phyloP scores from a whole-genome alignment of 192 early-diverging fungal genomes.

The Coemansia sp. region DNA sequence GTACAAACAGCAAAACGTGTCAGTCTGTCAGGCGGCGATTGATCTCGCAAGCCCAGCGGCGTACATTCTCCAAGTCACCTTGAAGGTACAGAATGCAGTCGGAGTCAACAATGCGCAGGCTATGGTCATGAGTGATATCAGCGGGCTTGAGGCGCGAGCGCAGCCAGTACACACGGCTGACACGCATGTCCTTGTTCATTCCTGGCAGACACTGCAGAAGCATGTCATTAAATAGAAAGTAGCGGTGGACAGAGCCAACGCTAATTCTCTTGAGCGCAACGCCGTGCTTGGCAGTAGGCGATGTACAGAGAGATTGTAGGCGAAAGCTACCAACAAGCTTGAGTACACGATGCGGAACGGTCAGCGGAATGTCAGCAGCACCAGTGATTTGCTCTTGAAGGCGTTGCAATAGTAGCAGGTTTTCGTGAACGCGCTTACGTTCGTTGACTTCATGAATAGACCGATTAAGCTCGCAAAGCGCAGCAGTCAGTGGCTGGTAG shows the following conservation, averaged over 20 bases:
- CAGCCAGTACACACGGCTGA: conserved; percentile 38
- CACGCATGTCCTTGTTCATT: conserved; percentile 40
- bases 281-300: conserved; percentile 1
- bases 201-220: conserved; percentile 57
- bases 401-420: conserved; percentile 56
- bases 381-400: conserved; percentile 59
- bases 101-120: conserved; percentile 43
- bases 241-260: conserved; percentile 49
- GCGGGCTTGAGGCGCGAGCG: conserved; percentile 35
- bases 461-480: conserved; percentile 65
- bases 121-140: conserved; percentile 29
- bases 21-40: conserved; percentile 35
- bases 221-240: conserved; percentile 73
- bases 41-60: conserved; percentile 47
- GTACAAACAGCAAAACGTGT: not conserved
- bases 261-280: conserved; percentile 26
- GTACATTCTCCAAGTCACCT: conserved; percentile 25
- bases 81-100: conserved; percentile 46
- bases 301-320: conserved; percentile 20
- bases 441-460: conserved; percentile 85
- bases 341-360: conserved; percentile 58
- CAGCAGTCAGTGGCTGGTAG: conserved; percentile 61
- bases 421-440: conserved; percentile 64
- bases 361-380: conserved; percentile 40
- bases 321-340: conserved; percentile 56